Percentiles rank a stretch among this genome's conserved stretches.
These are phyloP conservation scores for Pichia gijzeniarum DNA, from an alignment of 805 yeast genomes.

Conservation along the genomic window DNA sequence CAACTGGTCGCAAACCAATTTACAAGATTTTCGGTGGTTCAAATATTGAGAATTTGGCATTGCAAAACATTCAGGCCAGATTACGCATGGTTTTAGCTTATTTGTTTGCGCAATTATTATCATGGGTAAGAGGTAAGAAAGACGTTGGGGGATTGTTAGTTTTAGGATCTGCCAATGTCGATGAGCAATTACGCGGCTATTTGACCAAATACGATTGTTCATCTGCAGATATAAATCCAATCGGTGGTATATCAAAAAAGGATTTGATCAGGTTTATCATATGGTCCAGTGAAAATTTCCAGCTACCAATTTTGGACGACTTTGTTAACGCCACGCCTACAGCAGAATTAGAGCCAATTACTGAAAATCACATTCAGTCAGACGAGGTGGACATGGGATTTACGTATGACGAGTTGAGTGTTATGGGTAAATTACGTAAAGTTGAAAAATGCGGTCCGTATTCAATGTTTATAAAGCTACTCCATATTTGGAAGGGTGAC, in stretches of 20 bases:
- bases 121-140: constrained; percentile 80
- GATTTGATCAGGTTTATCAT: constrained; percentile 82
- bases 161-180: constrained; percentile 94
- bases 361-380: constrained; percentile 85
- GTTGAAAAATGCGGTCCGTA: constrained; percentile 95
- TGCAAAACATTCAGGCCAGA: constrained; percentile 96
- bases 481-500: constrained; percentile 88
- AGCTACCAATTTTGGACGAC: constrained; percentile 68
- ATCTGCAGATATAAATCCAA: constrained; percentile 95
- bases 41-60: constrained; percentile 82
- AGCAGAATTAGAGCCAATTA: constrained; percentile 96
- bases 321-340: constrained; percentile 93
- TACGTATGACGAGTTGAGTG: constrained; percentile 88
- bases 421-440: constrained; percentile 86
- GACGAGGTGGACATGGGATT: constrained; percentile 99
- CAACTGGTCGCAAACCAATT: constrained; percentile 85
- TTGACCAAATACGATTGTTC: constrained; percentile 96
- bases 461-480: constrained; percentile 83
- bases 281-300: constrained; percentile 65
- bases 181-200: constrained; percentile 93
- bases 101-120: constrained; percentile 86
- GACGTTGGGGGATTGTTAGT: constrained; percentile 78
- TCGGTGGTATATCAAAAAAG: constrained; percentile 96
- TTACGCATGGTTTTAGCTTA: constrained; percentile 92
- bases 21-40: constrained; percentile 94